Base-by-base conservation (phyloP, 2,329 filamentous ascomycete genomes). In the Epichloe elymi region DNA sequence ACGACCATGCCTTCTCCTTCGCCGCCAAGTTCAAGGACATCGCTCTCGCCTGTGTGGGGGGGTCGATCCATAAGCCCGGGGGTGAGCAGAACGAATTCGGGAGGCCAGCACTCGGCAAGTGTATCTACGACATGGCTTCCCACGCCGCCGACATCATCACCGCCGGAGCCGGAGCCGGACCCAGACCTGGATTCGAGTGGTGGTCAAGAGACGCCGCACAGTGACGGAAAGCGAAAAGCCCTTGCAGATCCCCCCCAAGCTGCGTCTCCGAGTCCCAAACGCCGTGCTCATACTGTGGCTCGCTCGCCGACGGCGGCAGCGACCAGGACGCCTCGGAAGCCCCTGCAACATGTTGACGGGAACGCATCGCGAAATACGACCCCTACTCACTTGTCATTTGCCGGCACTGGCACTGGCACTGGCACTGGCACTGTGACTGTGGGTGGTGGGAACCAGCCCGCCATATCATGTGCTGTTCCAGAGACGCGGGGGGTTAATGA, bases 1-100 rank as follows among this genome's bases (percentile, higher is more conserved):
- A 67, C 68, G 1, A 67, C 66, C 15, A 61, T 63, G 54, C 59
- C 60, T 45, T 65, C 67, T 1, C 63, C 66, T 4, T 69, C 66
- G 10, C 66, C 64, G 19, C 56, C 49, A 38, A 60, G 38, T 10
- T 30, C 50, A 41, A 26, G 17, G 6, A 20, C 52, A 36, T 43
- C 52, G 11, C 33, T 33, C 8, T 49, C 51, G 11, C 42, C 46
- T 12, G n/a, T 10, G 2, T 10, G 3, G 8, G 11, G 5, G 19
- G 5, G 19, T 2, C 49, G 41, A 20, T 44, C 33, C 39, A 35
- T n/a, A 23, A 37, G 38, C 12, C 47, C 37, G 6, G 51, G 49
- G 26, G 20, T 15, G 12, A 3, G 12, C 3, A 44, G 35, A 30
- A 17, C 23, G 15, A 8, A n/a, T 26, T 14, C 3, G 6, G 17